Base-by-base conservation (phyloP, 176 grass and related monocot genomes). In the Luzula sylvatica region DNA sequence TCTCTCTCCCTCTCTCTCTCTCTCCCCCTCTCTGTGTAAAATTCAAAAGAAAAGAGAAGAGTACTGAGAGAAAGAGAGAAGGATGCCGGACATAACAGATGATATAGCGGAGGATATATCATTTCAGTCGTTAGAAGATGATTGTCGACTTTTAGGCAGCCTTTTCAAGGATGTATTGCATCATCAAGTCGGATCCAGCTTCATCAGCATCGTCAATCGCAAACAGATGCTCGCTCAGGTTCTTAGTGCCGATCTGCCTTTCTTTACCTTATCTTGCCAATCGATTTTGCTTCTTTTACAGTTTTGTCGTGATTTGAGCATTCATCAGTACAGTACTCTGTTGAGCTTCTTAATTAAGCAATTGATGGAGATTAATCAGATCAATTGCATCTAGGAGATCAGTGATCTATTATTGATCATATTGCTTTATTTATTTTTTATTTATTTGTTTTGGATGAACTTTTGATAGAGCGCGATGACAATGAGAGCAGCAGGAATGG, bases 41-140 rank as follows among this genome's bases (percentile, higher is more conserved):
- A 3, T 11, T 14, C 27, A 8, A 56, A 30, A 16, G 30, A 52
- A 5, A 8, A 26, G 15, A 52, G 26, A 26, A 35, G 15, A 11
- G 35, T 5, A 15, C 5, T 4, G 15, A 17, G 43, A 46, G 43
- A 46, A 46, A n/a, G 15, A 46, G 12, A 29, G 27, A 16, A 68
- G 11, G n/a, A n/a, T n/a, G n/a, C n/a, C 54, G 72, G 86, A 90
- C 66, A 66, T 72, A 25, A 90, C 72, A 27, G 86, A 85, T 29
- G 86, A 85, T 76, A 74, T 90, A 40, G 80, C 80, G 40, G 86
- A 85, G 86, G 80, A 74, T 58, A 81, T 90, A 27, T 90, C 72
- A 0, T 80, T 90, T 68, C 86, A 90, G 76, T 67, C 80, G 52
- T 90, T 90, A 53, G 80, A 90, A 59, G 86, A 90, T 44, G 75